Evolutionary conservation across 2,329 filamentous ascomycete species (phyloP), one percentile per base, ranked within the genome.

Genomic region (Gaeumannomyces sp.): DNA sequence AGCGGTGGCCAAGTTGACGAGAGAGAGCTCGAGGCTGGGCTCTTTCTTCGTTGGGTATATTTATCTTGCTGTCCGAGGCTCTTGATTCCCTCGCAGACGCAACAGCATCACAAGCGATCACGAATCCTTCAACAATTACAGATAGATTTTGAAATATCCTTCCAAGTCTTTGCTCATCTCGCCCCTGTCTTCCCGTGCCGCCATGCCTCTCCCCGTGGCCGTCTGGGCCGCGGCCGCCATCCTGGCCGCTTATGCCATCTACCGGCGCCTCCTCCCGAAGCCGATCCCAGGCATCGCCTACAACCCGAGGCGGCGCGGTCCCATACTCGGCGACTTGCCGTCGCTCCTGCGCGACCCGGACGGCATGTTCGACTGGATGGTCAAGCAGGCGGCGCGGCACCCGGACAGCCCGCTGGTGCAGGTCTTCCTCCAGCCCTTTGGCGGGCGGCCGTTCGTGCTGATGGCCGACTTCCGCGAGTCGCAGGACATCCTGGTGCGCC

Each of bases 401-500:
- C 45, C 28, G 27, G 33, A 53, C 29, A 45, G 50, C 35, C 69
- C 69, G 28, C 66, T 75, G 35, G 64, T 67, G 13, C 73, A 75
- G 65, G 16, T 74, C 8, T 70, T 73, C 35, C 62, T 68, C 28
- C 16, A 28, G 6, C 62, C 68, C 5, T 67, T 67, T 8, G 68
- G 71, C 57, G 28, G 61, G 8, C 64, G 62, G 33, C 72, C 71
- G 11, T 62, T 69, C 33, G 62, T 73, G 8, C 50, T 74, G 7
- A 22, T 74, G 8, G 61, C 71, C 29, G 73, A 74, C 64, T 68
- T 68, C 19, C 68, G 69, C 31, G 72, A 74, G 66, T 59, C 66
- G 60, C 69, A 74, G 50, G 73, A 75, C 65, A 71, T 75, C 29
- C 61, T 75, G 19, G 16, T 71, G 22, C 68, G 70, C 19, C 70